Conservation (phyloP, 768 basidiomycete species). For the Mycena vulgaris region DNA sequence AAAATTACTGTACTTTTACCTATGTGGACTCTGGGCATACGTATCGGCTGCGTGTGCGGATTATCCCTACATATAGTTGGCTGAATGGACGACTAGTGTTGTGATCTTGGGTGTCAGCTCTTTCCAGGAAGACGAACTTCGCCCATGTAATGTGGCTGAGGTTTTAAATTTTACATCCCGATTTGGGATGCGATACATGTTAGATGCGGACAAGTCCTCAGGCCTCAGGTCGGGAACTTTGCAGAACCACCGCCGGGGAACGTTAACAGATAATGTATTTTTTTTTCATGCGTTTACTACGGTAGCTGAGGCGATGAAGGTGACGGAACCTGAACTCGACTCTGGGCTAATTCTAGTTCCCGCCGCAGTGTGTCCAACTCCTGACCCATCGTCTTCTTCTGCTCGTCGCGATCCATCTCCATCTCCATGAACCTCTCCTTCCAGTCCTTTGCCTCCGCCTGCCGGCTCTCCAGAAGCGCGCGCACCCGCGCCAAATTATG, state of each 20-base stretch:
- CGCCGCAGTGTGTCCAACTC: background rate
- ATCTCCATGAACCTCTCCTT: conserved; percentile 6
- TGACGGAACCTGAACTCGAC: background rate
- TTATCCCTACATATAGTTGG: conserved; percentile 3
- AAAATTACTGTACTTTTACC: conserved; percentile 48
- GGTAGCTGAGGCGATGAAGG: background rate
- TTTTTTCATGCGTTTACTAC: too few relatives aligned
- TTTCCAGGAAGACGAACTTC: too few relatives aligned
- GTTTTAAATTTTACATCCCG: too few relatives aligned
- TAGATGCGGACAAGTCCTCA: too few relatives aligned
- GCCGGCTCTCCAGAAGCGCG: conserved; percentile 3
- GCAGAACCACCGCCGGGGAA: too few relatives aligned
- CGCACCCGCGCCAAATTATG: conserved; percentile 9
- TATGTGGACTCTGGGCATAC: conserved; percentile 19
- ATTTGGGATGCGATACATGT: too few relatives aligned
- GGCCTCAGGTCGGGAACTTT: too few relatives aligned
- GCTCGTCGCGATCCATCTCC: conserved; percentile 4
- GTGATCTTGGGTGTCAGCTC: too few relatives aligned
- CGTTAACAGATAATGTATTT: too few relatives aligned
- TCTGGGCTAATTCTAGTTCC: background rate
- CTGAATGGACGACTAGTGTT: conserved; percentile 4
- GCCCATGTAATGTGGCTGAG: too few relatives aligned
- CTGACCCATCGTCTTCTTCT: background rate
- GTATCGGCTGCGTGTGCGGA: background rate
- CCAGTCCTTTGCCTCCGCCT: conserved; percentile 1